A percentile compares a stretch with the other conserved stretches of the same genome.
Conservation (phyloP, 2,329 filamentous ascomycete species). For the Plectosphaerella cucumerina region DNA sequence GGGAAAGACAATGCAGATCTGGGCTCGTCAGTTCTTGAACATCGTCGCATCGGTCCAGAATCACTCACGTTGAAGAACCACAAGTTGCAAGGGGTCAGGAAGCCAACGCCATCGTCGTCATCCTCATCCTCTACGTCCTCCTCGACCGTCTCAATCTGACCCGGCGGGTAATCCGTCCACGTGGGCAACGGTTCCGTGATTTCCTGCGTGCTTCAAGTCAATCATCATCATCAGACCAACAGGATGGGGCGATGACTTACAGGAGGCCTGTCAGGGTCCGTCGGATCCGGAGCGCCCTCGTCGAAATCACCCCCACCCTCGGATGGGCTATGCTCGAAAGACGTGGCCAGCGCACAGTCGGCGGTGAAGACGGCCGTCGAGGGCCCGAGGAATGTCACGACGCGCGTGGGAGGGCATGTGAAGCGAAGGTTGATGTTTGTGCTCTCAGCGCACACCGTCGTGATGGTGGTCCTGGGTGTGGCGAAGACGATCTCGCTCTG, state of each 20-base stretch:
- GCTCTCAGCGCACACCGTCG: background rate
- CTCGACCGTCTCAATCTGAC: too few relatives aligned
- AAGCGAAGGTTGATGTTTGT: background rate
- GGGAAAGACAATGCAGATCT: background rate
- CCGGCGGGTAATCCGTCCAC: too few relatives aligned
- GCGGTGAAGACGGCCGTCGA: background rate
- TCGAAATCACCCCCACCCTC: too few relatives aligned
- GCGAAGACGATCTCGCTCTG: background rate
- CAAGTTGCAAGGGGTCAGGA: background rate
- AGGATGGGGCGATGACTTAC: too few relatives aligned
- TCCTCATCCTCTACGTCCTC: too few relatives aligned
- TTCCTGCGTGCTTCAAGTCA: too few relatives aligned
- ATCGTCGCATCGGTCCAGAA: too few relatives aligned
- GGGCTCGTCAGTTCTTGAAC: background rate
- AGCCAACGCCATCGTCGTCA: background rate
- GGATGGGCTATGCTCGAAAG: too few relatives aligned
- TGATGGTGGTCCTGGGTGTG: background rate
- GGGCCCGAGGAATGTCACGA: background rate
- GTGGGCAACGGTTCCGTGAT: too few relatives aligned
- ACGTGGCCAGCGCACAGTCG: background rate
- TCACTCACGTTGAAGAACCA: conserved; percentile 6
- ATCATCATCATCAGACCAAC: too few relatives aligned
- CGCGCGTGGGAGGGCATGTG: background rate
- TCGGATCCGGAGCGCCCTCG: too few relatives aligned
- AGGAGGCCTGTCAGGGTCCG: too few relatives aligned